phyloP scores from a whole-genome alignment of 1,139 yeast genomes.

The Yamadazyma atmosphaerica region DNA sequence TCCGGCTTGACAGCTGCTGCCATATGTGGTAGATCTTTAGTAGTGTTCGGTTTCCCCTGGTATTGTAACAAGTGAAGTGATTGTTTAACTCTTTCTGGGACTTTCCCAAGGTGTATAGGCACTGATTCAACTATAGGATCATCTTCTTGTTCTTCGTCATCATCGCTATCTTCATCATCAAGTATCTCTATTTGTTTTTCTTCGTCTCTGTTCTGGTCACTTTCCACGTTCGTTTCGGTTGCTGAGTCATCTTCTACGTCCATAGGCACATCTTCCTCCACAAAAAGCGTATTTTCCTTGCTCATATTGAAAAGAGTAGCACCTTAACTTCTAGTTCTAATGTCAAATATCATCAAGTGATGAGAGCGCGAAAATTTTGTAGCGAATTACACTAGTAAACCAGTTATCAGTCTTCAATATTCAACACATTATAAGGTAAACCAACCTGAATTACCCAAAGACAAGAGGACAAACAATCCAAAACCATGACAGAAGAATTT shows the following conservation, averaged over 20 bases:
- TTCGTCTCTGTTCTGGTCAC: constrained; percentile 8
- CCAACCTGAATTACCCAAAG: not conserved
- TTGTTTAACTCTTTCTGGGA: constrained; percentile 23
- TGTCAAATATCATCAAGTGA: too few relatives aligned
- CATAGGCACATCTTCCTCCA: constrained; percentile 9
- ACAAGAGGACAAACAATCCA: not conserved
- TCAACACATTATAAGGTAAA: too few relatives aligned
- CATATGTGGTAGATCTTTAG: constrained; percentile 34
- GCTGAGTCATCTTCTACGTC: constrained; percentile 11
- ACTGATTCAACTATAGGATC: constrained; percentile 80
- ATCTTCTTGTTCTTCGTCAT: constrained; percentile 35
- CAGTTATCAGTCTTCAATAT: too few relatives aligned
- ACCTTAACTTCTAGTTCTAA: too few relatives aligned
- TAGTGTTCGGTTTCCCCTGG: constrained; percentile 62
- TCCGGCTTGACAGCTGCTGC: constrained; percentile 60
- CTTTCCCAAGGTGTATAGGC: constrained; percentile 52
- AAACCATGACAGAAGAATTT: constrained; percentile 33
- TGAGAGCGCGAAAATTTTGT: constrained; percentile 3
- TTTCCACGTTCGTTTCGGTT: constrained; percentile 13
- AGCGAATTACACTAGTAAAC: too few relatives aligned
- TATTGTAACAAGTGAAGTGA: constrained; percentile 57
- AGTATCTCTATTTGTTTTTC: not conserved
- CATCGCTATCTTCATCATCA: constrained; percentile 12
- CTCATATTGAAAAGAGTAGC: too few relatives aligned
- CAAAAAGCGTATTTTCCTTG: constrained; percentile 8